phyloP scores from a whole-genome alignment of 805 yeast species.

The Kuraishia ogatae region DNA sequence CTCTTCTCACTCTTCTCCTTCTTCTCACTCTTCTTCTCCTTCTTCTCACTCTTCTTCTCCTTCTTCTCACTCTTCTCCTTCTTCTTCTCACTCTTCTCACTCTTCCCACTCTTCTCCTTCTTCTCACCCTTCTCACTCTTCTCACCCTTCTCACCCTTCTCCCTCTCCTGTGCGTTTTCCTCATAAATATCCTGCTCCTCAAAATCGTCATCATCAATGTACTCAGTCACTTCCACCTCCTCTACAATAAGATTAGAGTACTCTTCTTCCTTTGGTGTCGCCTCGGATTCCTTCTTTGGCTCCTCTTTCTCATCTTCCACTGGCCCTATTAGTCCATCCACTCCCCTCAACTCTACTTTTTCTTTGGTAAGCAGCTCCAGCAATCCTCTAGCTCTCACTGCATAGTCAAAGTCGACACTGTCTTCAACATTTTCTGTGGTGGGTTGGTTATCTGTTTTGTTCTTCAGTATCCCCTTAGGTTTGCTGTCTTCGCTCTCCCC shows the following conservation, averaged over 20 bases:
- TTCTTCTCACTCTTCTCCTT: conserved; percentile 5
- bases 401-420: conserved; percentile 28
- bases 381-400: conserved; percentile 29
- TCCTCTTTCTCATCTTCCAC: conserved; percentile 8
- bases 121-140: conserved; percentile 7
- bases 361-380: conserved; percentile 27
- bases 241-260: conserved; percentile 27
- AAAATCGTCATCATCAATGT: conserved; percentile 19
- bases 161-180: conserved; percentile 11
- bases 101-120: conserved; percentile 5
- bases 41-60: conserved; percentile 6
- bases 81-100: conserved; percentile 7
- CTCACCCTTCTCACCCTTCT: conserved; percentile 8
- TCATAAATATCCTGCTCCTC: conserved; percentile 9
- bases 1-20: background rate
- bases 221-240: conserved; percentile 32
- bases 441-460: conserved; percentile 4
- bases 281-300: conserved; percentile 6
- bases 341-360: conserved; percentile 23
- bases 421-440: conserved; percentile 10
- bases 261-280: conserved; percentile 5
- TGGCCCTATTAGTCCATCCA: conserved; percentile 6
- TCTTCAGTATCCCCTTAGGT: conserved; percentile 13
- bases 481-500: conserved; percentile 8
- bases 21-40: conserved; percentile 2